A percentile compares a stretch with the other conserved stretches of the same genome.
phyloP scores from a whole-genome alignment of 306 rosid genomes.

The Cucurbita pepo region DNA sequence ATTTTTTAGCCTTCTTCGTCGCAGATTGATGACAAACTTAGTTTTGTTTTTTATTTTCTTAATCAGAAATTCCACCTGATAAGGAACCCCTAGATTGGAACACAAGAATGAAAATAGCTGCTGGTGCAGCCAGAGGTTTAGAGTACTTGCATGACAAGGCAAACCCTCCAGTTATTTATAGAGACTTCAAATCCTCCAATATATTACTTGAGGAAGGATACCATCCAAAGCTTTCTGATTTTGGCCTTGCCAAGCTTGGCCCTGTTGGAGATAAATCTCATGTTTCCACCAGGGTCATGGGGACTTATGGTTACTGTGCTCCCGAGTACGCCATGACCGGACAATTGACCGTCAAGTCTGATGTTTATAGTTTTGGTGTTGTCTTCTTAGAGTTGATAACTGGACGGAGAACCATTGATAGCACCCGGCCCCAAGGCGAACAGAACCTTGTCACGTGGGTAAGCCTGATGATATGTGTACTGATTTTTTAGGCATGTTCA shows the following conservation, averaged over 20 bases:
- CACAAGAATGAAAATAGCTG: conserved; percentile 84
- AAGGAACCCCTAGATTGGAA: conserved; percentile 80
- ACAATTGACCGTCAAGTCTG: conserved; percentile 79
- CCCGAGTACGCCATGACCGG: conserved; percentile 96
- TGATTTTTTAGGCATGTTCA: background rate
- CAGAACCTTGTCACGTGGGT: conserved; percentile 90
- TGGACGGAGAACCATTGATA: conserved; percentile 77
- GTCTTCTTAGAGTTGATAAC: conserved; percentile 82
- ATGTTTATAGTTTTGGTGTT: conserved; percentile 80
- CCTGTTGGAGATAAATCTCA: conserved; percentile 88
- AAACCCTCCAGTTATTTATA: conserved; percentile 78
- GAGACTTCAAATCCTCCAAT: conserved; percentile 87
- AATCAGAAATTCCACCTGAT: conserved; percentile 64
- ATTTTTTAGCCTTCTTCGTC: background rate
- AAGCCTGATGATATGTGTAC: background rate
- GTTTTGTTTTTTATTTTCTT: background rate
- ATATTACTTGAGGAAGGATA: conserved; percentile 74
- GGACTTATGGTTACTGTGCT: conserved; percentile 90
- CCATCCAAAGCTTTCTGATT: conserved; percentile 86
- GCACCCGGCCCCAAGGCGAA: conserved; percentile 66
- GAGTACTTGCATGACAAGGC: conserved; percentile 84
- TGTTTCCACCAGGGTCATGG: conserved; percentile 88
- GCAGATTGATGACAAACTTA: background rate
- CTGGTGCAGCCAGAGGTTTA: conserved; percentile 80
- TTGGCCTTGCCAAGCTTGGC: conserved; percentile 93